phyloP scores from a whole-genome alignment of 805 yeast genomes.

The Torulaspora delbrueckii region DNA sequence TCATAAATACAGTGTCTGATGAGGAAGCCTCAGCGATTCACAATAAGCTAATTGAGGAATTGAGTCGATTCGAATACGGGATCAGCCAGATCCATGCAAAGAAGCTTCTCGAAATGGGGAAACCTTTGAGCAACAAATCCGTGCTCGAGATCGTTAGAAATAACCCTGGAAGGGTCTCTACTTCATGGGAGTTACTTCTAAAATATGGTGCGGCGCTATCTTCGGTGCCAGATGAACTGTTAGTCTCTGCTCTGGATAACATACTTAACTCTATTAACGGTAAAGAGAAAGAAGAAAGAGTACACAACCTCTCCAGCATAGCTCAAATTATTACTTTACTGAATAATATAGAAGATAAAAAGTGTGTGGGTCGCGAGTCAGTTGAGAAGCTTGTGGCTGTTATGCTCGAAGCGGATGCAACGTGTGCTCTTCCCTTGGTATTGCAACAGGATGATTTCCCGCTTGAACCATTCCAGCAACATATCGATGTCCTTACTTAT shows the following conservation, averaged over 20 bases:
- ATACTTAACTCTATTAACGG: conserved; percentile 38
- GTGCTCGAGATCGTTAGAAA: conserved; percentile 35
- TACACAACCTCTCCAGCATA: conserved; percentile 19
- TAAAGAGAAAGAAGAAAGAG: conserved; percentile 34
- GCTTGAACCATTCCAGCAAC: conserved; percentile 9
- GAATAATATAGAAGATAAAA: conserved; percentile 16
- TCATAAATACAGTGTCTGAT: conserved; percentile 10
- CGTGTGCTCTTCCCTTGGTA: conserved; percentile 14
- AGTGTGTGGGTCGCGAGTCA: conserved; percentile 6
- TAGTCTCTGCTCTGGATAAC: conserved; percentile 35
- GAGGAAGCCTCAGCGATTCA: conserved; percentile 21
- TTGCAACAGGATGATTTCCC: conserved; percentile 9
- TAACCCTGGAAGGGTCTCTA: conserved; percentile 51
- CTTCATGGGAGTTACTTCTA: conserved; percentile 45
- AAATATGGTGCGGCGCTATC: conserved; percentile 21
- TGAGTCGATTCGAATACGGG: conserved; percentile 31
- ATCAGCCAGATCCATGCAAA: conserved; percentile 32
- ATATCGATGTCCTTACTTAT: conserved; percentile 16
- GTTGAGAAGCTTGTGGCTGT: conserved; percentile 14
- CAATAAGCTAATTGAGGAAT: conserved; percentile 29
- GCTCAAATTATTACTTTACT: conserved; percentile 26
- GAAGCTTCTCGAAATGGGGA: conserved; percentile 23
- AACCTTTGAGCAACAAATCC: conserved; percentile 22
- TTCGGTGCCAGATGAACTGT: conserved; percentile 24
- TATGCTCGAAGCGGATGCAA: conserved; percentile 15